Conservation (phyloP, 202 grass and related monocot genomes). For the Cymbopogon flexuosus region DNA sequence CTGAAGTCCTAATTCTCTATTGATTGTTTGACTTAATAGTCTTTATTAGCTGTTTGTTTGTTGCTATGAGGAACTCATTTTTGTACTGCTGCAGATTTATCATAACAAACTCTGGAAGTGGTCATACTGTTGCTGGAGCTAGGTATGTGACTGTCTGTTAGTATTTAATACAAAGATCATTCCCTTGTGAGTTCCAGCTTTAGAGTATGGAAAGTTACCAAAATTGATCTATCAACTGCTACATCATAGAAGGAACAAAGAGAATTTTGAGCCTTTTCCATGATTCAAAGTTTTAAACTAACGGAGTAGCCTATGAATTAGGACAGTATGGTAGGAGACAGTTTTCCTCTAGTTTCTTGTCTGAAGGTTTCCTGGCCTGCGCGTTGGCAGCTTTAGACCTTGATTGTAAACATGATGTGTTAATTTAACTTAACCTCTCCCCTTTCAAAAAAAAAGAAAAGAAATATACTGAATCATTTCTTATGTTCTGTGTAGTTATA, state of each 20-base stretch:
- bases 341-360: not conserved
- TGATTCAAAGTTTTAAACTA: not conserved
- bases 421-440: not conserved
- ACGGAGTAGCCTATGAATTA: not conserved
- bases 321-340: not conserved
- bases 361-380: not conserved
- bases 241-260: not conserved
- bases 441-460: not conserved
- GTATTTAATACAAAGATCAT: not conserved
- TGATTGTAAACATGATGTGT: not conserved
- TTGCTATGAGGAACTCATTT: not conserved
- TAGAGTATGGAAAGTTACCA: not conserved
- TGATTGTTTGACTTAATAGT: not conserved
- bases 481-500: slow-evolving; percentile 58
- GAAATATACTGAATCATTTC: not conserved
- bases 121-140: slow-evolving; percentile 67
- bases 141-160: slow-evolving; percentile 40
- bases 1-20: not conserved
- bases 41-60: not conserved
- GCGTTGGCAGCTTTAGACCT: not conserved
- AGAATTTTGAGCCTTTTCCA: not conserved
- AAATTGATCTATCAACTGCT: not conserved
- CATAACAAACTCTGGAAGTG: slow-evolving; percentile 81
- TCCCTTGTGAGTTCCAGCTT: not conserved
- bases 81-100: slow-evolving; percentile 71